These are phyloP conservation scores for Spinellus fusiger DNA, from an alignment of 192 early-diverging fungal species.

Conservation along the genomic window DNA sequence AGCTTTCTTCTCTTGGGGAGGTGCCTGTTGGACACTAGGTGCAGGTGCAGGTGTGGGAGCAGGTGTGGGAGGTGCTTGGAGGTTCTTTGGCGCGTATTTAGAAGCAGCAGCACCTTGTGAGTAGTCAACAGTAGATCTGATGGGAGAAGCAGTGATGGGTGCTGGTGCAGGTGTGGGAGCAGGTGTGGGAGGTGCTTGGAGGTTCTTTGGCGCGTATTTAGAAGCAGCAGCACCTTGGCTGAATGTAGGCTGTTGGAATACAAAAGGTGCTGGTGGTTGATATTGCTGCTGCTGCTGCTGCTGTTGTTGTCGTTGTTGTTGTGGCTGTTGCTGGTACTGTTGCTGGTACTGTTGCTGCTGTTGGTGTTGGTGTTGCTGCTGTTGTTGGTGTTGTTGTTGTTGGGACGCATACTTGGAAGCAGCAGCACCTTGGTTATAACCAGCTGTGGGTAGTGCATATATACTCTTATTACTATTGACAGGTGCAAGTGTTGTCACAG, in stretches of 20 bases:
- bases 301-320: slow-evolving; percentile 4
- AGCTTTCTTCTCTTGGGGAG: neutral
- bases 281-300: neutral
- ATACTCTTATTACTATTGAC: too few species aligned
- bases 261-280: too few species aligned
- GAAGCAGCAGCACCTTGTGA: neutral
- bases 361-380: neutral
- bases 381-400: slow-evolving; percentile 12
- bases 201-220: neutral
- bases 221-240: neutral
- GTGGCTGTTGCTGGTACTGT: neutral
- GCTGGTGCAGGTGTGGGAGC: neutral
- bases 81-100: slow-evolving; percentile 2
- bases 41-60: neutral
- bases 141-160: neutral
- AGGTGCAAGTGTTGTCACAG: neutral
- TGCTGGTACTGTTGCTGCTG: neutral
- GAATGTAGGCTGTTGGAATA: too few species aligned
- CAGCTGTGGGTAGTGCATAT: neutral
- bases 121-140: neutral
- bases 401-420: slow-evolving; percentile 13
- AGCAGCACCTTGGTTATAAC: neutral
- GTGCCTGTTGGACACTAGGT: neutral
- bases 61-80: neutral
- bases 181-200: neutral